A percentile compares a stretch with the other conserved stretches of the same genome.
These are phyloP conservation scores for Metschnikowia rubicola DNA, from an alignment of 805 yeast species.

Conservation along the genomic window DNA sequence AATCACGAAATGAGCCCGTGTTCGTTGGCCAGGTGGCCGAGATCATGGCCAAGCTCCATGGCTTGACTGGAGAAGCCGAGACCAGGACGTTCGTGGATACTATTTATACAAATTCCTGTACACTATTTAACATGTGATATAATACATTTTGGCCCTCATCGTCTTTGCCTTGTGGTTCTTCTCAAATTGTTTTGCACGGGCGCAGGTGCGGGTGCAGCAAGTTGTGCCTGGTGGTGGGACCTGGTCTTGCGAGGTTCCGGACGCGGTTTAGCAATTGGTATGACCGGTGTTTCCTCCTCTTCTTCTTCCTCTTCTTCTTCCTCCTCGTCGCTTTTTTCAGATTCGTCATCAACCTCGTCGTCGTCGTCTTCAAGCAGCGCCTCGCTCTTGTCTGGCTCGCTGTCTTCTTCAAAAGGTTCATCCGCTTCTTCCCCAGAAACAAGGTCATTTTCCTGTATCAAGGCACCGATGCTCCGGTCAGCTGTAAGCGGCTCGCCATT, in stretches of 20 bases:
- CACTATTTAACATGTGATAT: constrained; percentile 23
- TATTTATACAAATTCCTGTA: constrained; percentile 35
- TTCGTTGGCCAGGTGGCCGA: constrained; percentile 76
- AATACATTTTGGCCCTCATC: not conserved
- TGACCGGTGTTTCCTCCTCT: not conserved
- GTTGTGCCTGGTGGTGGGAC: not conserved
- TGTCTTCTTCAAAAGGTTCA: constrained; percentile 6
- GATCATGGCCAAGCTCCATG: constrained; percentile 33
- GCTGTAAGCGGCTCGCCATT: constrained; percentile 4
- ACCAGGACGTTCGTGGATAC: constrained; percentile 32
- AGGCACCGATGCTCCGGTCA: constrained; percentile 1
- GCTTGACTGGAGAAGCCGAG: constrained; percentile 25
- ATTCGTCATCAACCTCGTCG: constrained; percentile 11
- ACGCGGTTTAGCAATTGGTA: too few species aligned
- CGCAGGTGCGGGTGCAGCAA: not conserved
- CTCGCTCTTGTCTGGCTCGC: constrained; percentile 20
- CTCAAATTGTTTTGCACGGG: not conserved
- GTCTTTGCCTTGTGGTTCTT: not conserved
- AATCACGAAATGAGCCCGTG: constrained; percentile 92
- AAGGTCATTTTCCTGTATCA: constrained; percentile 14
- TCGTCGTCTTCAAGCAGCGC: constrained; percentile 25
- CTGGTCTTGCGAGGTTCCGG: not conserved
- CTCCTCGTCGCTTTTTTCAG: constrained; percentile 12
- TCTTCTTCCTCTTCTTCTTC: constrained; percentile 10
- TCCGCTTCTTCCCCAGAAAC: constrained; percentile 17